phyloP scores from a whole-genome alignment of 176 grass and related monocot species.

The Cocos nucifera region DNA sequence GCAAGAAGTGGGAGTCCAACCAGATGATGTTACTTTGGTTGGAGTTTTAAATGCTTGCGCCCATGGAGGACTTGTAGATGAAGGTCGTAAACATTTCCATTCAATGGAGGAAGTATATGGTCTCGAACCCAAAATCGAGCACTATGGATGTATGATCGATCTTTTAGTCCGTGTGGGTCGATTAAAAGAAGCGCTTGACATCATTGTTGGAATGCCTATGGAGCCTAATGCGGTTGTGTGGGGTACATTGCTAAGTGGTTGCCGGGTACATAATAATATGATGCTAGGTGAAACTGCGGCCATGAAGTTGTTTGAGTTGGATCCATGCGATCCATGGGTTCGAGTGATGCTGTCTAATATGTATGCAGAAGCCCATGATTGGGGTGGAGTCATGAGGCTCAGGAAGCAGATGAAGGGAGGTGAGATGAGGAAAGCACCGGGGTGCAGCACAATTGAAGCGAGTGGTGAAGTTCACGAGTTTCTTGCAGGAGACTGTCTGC shows the following conservation, averaged over 20 bases:
- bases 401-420: no score
- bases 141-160: no score
- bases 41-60: constrained; percentile 66
- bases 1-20: constrained; percentile 31
- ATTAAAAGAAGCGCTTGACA: constrained; percentile 54
- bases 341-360: no score
- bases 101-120: constrained; percentile 47
- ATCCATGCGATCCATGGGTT: constrained; percentile 45
- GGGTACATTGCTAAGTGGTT: constrained; percentile 59
- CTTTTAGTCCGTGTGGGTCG: background rate
- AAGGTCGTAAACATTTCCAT: constrained; percentile 47
- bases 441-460: no score
- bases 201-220: constrained; percentile 58
- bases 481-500: no score
- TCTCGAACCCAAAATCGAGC: constrained; percentile 12
- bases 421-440: no score
- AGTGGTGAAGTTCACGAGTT: no score
- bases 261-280: constrained; percentile 56
- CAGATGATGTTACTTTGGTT: constrained; percentile 63
- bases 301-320: constrained; percentile 44
- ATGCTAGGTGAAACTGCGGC: constrained; percentile 49
- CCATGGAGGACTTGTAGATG: constrained; percentile 56
- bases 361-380: no score
- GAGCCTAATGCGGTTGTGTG: constrained; percentile 54
- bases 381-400: no score